A percentile compares a stretch with the other conserved stretches of the same genome.
These are phyloP conservation scores for Arachis stenosperma DNA, from an alignment of 306 rosid genomes.

Conservation along the genomic window DNA sequence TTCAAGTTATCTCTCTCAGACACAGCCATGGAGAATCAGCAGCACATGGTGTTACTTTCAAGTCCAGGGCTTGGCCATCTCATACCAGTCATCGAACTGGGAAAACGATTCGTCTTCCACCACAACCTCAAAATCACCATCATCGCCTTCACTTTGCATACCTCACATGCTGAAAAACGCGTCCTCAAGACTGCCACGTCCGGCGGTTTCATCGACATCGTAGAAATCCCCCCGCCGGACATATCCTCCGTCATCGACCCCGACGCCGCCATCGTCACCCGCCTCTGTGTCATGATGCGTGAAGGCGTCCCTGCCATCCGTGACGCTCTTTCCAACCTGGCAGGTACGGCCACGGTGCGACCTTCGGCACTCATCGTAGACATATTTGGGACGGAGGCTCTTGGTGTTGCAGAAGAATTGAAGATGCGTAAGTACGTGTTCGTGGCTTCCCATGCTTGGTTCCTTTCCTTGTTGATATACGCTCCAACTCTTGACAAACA, in stretches of 20 bases:
- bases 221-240: conserved; percentile 35
- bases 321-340: conserved; percentile 3
- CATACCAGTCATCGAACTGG: conserved; percentile 51
- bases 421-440: conserved; percentile 39
- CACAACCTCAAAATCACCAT: conserved; percentile 40
- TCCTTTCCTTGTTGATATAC: conserved; percentile 22
- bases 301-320: conserved; percentile 21
- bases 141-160: conserved; percentile 34
- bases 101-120: conserved; percentile 37
- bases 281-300: conserved; percentile 43
- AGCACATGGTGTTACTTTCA: conserved; percentile 40
- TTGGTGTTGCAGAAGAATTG: conserved; percentile 43
- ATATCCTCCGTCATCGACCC: conserved; percentile 4
- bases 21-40: conserved; percentile 19
- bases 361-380: conserved; percentile 49
- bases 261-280: conserved; percentile 15
- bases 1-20: no score
- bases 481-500: conserved; percentile 35
- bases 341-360: background rate
- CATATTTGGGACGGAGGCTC: conserved; percentile 42
- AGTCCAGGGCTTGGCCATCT: conserved; percentile 60
- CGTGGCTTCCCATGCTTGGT: conserved; percentile 44
- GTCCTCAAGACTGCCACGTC: conserved; percentile 19
- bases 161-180: conserved; percentile 35
- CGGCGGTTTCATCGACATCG: conserved; percentile 18